A percentile compares a stretch with the other conserved stretches of the same genome.
Evolutionary conservation across 306 rosid species (phyloP).

Genomic region (Vigna angularis): DNA sequence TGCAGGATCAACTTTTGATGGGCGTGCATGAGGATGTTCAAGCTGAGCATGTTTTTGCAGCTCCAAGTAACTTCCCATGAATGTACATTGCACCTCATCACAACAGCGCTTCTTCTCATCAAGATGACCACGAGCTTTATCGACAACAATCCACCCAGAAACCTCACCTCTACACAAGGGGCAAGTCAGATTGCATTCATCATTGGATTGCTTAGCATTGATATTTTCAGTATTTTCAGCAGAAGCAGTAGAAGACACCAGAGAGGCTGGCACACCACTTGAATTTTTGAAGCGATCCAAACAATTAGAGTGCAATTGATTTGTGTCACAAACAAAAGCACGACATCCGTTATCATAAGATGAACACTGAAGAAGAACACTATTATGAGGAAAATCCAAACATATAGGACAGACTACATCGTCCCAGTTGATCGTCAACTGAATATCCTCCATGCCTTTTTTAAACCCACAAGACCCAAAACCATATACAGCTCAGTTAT

Average conservation of each 20-base stretch:
- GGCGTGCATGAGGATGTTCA: conserved; percentile 91
- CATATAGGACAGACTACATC: conserved; percentile 86
- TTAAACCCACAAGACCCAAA: conserved; percentile 11
- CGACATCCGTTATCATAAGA: conserved; percentile 84
- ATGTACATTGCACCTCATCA: conserved; percentile 73
- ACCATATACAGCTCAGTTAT: conserved; percentile 16
- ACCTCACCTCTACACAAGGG: conserved; percentile 97
- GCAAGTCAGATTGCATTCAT: conserved; percentile 63
- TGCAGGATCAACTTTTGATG: conserved; percentile 93
- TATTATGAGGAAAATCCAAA: conserved; percentile 91
- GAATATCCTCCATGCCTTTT: conserved; percentile 53
- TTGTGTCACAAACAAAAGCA: conserved; percentile 87
- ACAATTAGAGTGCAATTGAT: conserved; percentile 89
- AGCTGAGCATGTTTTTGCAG: conserved; percentile 78
- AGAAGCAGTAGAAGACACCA: conserved; percentile 51
- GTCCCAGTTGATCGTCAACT: conserved; percentile 70
- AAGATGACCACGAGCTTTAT: conserved; percentile 70
- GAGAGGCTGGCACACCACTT: conserved; percentile 60
- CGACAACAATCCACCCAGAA: conserved; percentile 80
- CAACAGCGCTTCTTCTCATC: conserved; percentile 89
- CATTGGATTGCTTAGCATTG: conserved; percentile 58
- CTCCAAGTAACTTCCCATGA: conserved; percentile 80
- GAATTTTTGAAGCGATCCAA: conserved; percentile 89
- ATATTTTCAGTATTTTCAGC: conserved; percentile 42
- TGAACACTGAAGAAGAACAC: conserved; percentile 91